These are phyloP conservation scores for Nicotiana otophora DNA, from an alignment of 257 asterid species.

Conservation along the genomic window DNA sequence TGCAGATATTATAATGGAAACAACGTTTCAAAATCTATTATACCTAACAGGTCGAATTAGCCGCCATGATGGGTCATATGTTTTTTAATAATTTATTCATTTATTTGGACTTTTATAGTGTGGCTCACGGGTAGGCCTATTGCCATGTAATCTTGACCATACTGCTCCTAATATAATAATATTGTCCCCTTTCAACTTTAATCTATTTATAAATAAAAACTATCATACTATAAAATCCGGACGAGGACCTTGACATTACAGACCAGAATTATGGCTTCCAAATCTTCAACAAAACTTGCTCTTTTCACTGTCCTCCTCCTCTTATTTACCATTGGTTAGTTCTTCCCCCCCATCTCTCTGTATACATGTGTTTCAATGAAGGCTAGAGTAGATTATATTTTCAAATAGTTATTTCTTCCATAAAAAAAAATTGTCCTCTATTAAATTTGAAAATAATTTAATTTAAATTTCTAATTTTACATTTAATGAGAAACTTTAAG, in stretches of 20 bases:
- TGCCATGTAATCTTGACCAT: too few species aligned
- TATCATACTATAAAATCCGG: background rate
- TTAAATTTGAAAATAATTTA: too few species aligned
- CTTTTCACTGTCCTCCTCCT: background rate
- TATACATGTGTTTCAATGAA: too few species aligned
- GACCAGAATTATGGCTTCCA: background rate
- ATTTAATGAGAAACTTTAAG: too few species aligned
- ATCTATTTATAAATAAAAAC: too few species aligned
- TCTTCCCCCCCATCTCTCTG: background rate
- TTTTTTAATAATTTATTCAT: background rate
- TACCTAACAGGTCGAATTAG: background rate
- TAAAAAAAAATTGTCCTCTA: too few species aligned
- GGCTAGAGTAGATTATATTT: too few species aligned
- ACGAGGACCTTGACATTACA: background rate
- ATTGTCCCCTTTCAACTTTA: background rate
- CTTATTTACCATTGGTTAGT: background rate
- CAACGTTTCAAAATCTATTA: too few species aligned
- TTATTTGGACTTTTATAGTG: background rate
- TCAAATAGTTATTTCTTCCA: too few species aligned
- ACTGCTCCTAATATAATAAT: too few species aligned
- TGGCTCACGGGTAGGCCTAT: background rate
- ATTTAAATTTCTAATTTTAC: too few species aligned
- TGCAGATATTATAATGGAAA: too few species aligned
- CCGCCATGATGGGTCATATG: background rate
- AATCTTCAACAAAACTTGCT: background rate